phyloP scores from a whole-genome alignment of 306 rosid species.

The Fragaria vesca region DNA sequence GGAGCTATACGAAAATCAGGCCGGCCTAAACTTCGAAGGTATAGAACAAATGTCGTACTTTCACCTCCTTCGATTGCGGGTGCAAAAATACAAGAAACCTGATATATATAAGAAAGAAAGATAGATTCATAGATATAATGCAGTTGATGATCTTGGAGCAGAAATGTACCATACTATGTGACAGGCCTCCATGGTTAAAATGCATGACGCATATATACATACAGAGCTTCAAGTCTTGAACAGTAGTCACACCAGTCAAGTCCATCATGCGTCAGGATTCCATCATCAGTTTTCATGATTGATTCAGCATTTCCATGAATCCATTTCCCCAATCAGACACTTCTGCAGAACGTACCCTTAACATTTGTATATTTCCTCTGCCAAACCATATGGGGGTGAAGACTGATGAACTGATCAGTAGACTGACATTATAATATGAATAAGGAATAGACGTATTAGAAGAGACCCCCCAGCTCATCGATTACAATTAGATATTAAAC shows the following conservation, averaged over 20 bases:
- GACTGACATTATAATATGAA: not conserved
- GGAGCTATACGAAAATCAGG: not conserved
- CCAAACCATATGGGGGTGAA: not conserved
- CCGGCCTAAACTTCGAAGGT: not conserved
- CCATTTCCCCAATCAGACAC: not conserved
- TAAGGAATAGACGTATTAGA: not conserved
- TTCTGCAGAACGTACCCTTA: not conserved
- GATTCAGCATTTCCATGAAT: slow-evolving; percentile 12
- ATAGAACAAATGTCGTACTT: not conserved
- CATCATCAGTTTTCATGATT: not conserved
- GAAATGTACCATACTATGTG: not conserved
- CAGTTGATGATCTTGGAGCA: not conserved
- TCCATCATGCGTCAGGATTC: not conserved
- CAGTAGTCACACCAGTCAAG: slow-evolving; percentile 1
- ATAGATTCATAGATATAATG: too few relatives aligned
- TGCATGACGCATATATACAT: not conserved
- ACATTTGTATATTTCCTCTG: not conserved
- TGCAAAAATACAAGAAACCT: slow-evolving; percentile 13
- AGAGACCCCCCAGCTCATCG: not conserved
- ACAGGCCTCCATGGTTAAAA: not conserved
- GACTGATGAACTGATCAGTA: not conserved
- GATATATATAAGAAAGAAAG: not conserved
- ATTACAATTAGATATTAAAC: not conserved
- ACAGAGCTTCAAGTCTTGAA: not conserved
- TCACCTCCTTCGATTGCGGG: slow-evolving; percentile 11